These are phyloP conservation scores for Nicotiana paniculata DNA, from an alignment of 257 asterid genomes.

Conservation along the genomic window DNA sequence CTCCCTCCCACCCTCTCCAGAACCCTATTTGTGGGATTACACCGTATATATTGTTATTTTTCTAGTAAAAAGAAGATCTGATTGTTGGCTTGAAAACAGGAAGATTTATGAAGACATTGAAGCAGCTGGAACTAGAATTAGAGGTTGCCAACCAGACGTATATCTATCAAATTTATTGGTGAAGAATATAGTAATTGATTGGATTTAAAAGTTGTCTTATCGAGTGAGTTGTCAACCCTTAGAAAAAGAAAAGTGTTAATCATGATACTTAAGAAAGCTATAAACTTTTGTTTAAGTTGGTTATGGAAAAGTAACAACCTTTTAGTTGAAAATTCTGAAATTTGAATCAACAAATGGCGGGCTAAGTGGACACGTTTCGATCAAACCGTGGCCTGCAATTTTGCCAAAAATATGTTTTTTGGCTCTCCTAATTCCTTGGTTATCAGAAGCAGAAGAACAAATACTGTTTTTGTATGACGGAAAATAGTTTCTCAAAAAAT, in stretches of 20 bases:
- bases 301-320: not conserved
- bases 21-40: too few relatives aligned
- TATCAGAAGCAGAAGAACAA: too few relatives aligned
- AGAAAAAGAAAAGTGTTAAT: conserved; percentile 19
- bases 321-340: conserved; percentile 5
- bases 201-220: conserved; percentile 21
- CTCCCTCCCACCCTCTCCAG: too few relatives aligned
- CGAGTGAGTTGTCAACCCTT: conserved; percentile 39
- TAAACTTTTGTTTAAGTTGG: conserved; percentile 12
- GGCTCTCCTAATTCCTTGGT: too few relatives aligned
- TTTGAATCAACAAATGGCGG: conserved; percentile 11
- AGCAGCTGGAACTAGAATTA: too few relatives aligned
- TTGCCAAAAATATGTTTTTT: too few relatives aligned
- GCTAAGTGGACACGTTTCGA: not conserved
- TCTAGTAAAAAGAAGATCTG: too few relatives aligned
- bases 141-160: conserved; percentile 1
- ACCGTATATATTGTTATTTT: too few relatives aligned
- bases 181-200: conserved; percentile 6
- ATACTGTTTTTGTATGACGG: too few relatives aligned
- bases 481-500: too few relatives aligned
- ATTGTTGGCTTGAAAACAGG: too few relatives aligned
- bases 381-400: not conserved
- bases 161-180: not conserved
- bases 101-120: too few relatives aligned
- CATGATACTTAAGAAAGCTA: conserved; percentile 27